These are phyloP conservation scores for Acanthamoeba polyphaga DNA, from an alignment of 208 protist genomes.

Conservation along the genomic window DNA sequence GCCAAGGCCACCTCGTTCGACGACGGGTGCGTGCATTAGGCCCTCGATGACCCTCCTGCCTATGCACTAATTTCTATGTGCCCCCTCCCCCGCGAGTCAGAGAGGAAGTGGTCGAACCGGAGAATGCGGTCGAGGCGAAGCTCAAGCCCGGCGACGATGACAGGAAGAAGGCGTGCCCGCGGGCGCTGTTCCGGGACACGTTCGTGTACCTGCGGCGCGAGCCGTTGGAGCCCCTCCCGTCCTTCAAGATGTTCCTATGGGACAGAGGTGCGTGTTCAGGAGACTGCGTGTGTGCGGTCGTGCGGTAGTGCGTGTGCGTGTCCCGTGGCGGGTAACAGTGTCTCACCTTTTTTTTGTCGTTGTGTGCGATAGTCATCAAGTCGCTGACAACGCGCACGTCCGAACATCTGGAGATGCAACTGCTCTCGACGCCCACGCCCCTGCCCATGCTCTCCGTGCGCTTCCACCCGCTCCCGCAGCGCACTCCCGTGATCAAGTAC, in stretches of 20 bases:
- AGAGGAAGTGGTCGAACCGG: not conserved
- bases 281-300: too few relatives aligned
- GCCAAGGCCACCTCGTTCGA: not conserved
- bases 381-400: not conserved
- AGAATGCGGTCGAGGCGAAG: not conserved
- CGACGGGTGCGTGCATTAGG: not conserved
- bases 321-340: not conserved
- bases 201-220: not conserved
- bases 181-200: not conserved
- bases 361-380: not conserved
- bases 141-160: not conserved
- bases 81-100: not conserved
- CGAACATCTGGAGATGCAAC: not conserved
- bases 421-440: not conserved
- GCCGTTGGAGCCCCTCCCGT: not conserved
- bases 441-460: conserved; percentile 34
- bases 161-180: not conserved
- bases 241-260: conserved; percentile 53
- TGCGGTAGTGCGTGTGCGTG: not conserved
- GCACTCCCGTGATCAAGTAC: not conserved
- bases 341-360: too few relatives aligned
- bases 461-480: conserved; percentile 17
- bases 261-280: not conserved
- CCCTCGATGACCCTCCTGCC: not conserved
- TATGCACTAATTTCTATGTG: too few relatives aligned